These are phyloP conservation scores for Magnusiomyces suaveolens DNA, from an alignment of 1,139 yeast genomes.

Conservation along the genomic window DNA sequence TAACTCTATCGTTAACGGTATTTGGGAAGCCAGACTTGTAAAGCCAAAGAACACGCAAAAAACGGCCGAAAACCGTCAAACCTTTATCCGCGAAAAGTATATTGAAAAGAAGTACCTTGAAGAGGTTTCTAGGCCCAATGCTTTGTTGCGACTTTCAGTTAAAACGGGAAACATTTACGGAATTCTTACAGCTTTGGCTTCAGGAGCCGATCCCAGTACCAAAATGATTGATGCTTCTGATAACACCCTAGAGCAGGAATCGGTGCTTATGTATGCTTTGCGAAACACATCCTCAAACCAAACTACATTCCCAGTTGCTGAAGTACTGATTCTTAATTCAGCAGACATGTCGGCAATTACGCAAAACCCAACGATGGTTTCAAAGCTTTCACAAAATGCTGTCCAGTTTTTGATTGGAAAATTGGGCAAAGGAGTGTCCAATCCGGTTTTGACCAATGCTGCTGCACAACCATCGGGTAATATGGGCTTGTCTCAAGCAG, in stretches of 20 bases:
- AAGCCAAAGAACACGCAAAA: constrained; percentile 36
- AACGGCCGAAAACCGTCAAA: constrained; percentile 29
- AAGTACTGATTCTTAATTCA: constrained; percentile 62
- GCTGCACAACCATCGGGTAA: background rate
- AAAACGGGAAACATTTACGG: constrained; percentile 27
- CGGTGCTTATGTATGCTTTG: constrained; percentile 27
- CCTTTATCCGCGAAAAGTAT: constrained; percentile 35
- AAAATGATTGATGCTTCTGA: constrained; percentile 19
- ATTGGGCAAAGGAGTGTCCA: background rate
- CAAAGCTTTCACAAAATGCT: background rate
- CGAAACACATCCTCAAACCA: constrained; percentile 22
- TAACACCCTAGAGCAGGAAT: constrained; percentile 19
- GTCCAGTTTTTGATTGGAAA: background rate
- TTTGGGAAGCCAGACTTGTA: constrained; percentile 44
- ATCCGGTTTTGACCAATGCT: background rate
- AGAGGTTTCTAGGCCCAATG: constrained; percentile 31
- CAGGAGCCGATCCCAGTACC: constrained; percentile 34
- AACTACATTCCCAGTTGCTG: constrained; percentile 55
- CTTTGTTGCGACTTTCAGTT: constrained; percentile 31
- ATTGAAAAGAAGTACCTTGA: constrained; percentile 34
- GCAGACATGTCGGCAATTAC: constrained; percentile 20
- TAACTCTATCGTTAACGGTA: constrained; percentile 51
- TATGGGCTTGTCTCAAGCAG: background rate
- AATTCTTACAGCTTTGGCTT: constrained; percentile 33
- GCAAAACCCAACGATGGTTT: background rate